phyloP scores from a whole-genome alignment of 2,329 filamentous ascomycete genomes.

The Aspergillus ochraceus region DNA sequence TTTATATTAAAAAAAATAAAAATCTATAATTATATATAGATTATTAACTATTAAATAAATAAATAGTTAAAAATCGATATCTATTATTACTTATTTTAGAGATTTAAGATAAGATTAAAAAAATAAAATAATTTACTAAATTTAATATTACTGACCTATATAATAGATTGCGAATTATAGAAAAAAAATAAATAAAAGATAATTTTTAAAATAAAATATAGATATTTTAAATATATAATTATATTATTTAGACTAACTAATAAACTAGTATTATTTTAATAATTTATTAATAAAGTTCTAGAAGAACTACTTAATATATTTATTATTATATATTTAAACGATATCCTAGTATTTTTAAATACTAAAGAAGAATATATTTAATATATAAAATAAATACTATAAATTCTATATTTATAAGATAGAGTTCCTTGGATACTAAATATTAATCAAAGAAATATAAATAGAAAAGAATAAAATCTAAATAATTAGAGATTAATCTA shows the following conservation, averaged over 20 bases:
- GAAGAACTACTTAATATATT: neutral
- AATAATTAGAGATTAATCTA: neutral
- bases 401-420: slow-evolving; percentile 1
- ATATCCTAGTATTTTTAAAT: slow-evolving; percentile 7
- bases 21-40: neutral
- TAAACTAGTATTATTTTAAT: slow-evolving; percentile 6
- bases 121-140: slow-evolving; percentile 12
- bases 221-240: slow-evolving; percentile 30
- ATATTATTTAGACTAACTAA: slow-evolving; percentile 28
- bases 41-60: slow-evolving; percentile 1
- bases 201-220: slow-evolving; percentile 25
- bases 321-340: slow-evolving; percentile 4
- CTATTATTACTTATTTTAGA: slow-evolving; percentile 4
- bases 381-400: neutral
- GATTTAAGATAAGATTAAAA: slow-evolving; percentile 5
- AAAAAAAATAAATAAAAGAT: slow-evolving; percentile 35
- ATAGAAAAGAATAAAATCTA: neutral
- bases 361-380: neutral
- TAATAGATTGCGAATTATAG: slow-evolving; percentile 19
- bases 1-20: slow-evolving; percentile 3
- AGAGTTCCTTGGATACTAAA: neutral
- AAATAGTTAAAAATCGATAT: slow-evolving; percentile 8
- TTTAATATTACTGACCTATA: slow-evolving; percentile 17
- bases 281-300: slow-evolving; percentile 6
- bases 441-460: neutral